These are phyloP conservation scores for Scutellaria barbata DNA, from an alignment of 257 asterid genomes.

Conservation along the genomic window DNA sequence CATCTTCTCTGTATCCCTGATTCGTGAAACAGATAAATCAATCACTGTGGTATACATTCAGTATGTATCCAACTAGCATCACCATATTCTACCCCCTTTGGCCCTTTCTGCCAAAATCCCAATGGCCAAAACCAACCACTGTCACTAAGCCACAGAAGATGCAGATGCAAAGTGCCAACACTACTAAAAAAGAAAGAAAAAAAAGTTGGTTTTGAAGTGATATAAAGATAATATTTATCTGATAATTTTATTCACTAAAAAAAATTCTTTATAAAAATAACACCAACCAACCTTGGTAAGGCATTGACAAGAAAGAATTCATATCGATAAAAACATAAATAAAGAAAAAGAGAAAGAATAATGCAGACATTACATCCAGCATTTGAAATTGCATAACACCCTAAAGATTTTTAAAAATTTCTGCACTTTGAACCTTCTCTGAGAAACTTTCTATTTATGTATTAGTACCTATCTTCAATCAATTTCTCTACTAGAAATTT, in stretches of 20 bases:
- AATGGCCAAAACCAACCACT: neutral
- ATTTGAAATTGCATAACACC: neutral
- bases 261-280: neutral
- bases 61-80: neutral
- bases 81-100: neutral
- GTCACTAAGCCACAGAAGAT: neutral
- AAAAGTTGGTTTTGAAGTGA: neutral
- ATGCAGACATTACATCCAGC: neutral
- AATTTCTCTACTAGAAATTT: neutral
- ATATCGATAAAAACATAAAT: neutral
- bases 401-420: neutral
- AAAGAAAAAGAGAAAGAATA: neutral
- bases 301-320: neutral
- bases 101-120: neutral
- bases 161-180: neutral
- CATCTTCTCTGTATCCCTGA: constrained; percentile 98
- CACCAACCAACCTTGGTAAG: neutral
- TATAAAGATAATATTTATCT: neutral
- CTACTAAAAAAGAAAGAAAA: neutral
- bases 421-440: neutral
- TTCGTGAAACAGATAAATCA: constrained; percentile 28
- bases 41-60: neutral
- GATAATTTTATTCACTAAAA: neutral
- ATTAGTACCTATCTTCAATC: too few relatives aligned
- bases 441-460: neutral